Evolutionary conservation across 179 eudicot genomes (phyloP).

Genomic region (Gypsophila paniculata): DNA sequence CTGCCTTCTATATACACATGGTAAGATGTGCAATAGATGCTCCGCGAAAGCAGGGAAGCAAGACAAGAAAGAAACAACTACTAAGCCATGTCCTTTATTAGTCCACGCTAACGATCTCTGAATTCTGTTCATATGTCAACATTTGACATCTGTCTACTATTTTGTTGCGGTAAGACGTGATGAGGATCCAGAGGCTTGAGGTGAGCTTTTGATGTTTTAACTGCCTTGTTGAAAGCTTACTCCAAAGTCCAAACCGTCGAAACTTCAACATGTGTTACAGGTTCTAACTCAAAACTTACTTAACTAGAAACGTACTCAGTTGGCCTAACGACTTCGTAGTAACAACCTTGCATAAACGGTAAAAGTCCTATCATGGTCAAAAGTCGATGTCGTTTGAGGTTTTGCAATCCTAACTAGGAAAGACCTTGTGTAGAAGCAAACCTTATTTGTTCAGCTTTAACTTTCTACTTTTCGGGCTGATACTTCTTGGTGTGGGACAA

Average conservation of each 20-base stretch:
- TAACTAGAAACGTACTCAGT: not conserved
- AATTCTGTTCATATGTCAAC: conserved; percentile 20
- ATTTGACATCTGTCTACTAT: not conserved
- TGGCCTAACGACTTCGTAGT: not conserved
- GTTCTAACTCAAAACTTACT: too few species aligned
- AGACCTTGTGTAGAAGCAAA: not conserved
- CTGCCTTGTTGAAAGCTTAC: not conserved
- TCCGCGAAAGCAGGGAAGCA: conserved; percentile 39
- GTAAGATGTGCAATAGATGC: conserved; percentile 67
- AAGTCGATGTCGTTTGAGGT: not conserved
- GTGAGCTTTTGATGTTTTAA: not conserved
- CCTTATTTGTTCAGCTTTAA: not conserved
- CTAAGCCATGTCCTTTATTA: conserved; percentile 53
- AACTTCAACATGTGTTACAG: not conserved
- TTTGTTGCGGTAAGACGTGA: too few species aligned
- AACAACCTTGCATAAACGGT: not conserved
- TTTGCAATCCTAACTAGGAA: not conserved
- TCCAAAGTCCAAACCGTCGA: not conserved
- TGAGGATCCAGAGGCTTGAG: not conserved
- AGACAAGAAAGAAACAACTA: conserved; percentile 34
- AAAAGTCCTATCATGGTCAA: not conserved
- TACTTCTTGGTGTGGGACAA: not conserved
- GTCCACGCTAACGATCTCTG: conserved; percentile 30
- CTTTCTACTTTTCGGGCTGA: too few species aligned
- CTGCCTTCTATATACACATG: conserved; percentile 80